These are phyloP conservation scores for Corchorus olitorius DNA, from an alignment of 345 rosid species.

Conservation along the genomic window DNA sequence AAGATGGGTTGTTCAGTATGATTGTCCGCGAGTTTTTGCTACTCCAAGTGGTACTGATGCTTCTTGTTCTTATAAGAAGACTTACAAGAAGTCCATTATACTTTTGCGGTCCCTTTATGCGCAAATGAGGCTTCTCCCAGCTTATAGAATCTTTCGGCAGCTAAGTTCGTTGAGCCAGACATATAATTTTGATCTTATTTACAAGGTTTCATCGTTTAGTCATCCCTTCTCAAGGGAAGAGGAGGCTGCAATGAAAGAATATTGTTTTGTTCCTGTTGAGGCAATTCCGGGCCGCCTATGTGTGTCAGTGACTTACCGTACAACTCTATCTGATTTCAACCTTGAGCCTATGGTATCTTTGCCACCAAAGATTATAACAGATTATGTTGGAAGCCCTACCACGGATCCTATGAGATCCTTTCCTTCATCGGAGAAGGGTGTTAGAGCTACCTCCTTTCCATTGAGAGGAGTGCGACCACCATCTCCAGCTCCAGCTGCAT, in stretches of 20 bases:
- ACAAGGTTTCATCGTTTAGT: conserved; percentile 81
- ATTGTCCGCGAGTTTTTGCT: conserved; percentile 45
- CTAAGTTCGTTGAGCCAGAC: conserved; percentile 59
- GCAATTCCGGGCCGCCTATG: conserved; percentile 74
- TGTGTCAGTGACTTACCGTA: conserved; percentile 64
- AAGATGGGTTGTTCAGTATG: conserved; percentile 85
- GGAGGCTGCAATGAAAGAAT: conserved; percentile 59
- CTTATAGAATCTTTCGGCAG: conserved; percentile 68
- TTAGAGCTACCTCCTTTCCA: conserved; percentile 56
- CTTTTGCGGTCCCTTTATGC: conserved; percentile 71
- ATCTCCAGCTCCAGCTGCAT: conserved; percentile 51
- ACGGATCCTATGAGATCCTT: conserved; percentile 78
- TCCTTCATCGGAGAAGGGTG: conserved; percentile 63
- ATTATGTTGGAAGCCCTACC: conserved; percentile 87
- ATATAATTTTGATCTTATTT: conserved; percentile 62
- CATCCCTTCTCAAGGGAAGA: conserved; percentile 67
- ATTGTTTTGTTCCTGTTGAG: conserved; percentile 68
- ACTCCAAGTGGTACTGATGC: conserved; percentile 45
- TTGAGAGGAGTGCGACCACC: conserved; percentile 55
- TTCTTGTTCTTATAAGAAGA: conserved; percentile 60
- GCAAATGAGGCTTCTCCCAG: conserved; percentile 82
- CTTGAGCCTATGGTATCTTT: conserved; percentile 59
- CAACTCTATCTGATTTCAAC: conserved; percentile 68
- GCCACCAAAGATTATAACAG: conserved; percentile 76
- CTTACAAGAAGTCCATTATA: conserved; percentile 78